Base-by-base conservation (phyloP, 164 flowering plant species). In the Echeveria elegans region DNA sequence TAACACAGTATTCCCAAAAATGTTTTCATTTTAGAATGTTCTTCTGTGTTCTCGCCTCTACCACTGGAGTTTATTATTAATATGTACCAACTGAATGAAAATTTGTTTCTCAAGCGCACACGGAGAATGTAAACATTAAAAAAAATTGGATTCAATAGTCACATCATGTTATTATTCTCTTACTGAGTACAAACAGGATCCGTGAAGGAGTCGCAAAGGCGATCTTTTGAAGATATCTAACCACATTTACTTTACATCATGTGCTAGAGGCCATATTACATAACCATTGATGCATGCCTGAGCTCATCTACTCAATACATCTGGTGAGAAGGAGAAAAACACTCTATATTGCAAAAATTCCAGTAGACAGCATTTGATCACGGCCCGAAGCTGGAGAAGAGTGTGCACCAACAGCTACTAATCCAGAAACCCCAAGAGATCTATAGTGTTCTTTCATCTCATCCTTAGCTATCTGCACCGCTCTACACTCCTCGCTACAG, bases 401-500 rank as follows among this genome's bases (percentile, higher is more conserved):
- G 5, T 78, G 81, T 9, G 70, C 82, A 29, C 47, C 47, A 43
- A 43, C 47, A 15, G 11, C 1, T 43, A 43, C 47, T 4, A 81
- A 65, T 72, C 83, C 77, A 29, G 86, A 75, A n/a, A 80, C 82
- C 37, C 82, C 86, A 0, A 15, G n/a, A 45, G 86, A 75, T 69
- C 88, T 68, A 67, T 87, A 87, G 48, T 71, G 77, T 66, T 90
- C 92, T 75, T 77, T 82, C 16, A 80, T 58, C 66, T 90, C 92
- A 41, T 88, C 97, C 68, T 68, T 82, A 72, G 71, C 76, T 6
- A 90, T 90, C 45, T 88, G 89, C 67, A 64, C 78, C 72, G 79
- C 76, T 37, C 97, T 69, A 64, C 94, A 90, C 79, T 90, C 97
- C 6, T 72, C 28, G 71, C 97, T 90, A 45, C 94, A 90, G 68